These are phyloP conservation scores for Calocybe cyanea DNA, from an alignment of 768 basidiomycete species.

Conservation along the genomic window DNA sequence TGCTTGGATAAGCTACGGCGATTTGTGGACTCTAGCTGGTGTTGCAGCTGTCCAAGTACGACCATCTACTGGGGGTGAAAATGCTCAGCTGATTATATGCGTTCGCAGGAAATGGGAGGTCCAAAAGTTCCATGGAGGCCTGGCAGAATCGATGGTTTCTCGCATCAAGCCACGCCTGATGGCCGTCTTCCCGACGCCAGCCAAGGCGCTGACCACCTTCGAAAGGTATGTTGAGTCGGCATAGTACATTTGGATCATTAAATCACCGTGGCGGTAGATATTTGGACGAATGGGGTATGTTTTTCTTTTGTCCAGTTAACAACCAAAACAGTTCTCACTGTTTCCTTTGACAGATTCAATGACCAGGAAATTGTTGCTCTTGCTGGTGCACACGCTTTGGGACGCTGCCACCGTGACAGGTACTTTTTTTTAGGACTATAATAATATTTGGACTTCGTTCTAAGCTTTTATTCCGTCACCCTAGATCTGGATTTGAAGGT, in stretches of 20 bases:
- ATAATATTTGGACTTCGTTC: neutral
- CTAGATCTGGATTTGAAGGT: slow-evolving; percentile 75
- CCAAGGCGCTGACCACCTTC: slow-evolving; percentile 81
- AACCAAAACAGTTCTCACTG: neutral
- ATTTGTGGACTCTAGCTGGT: slow-evolving; percentile 95
- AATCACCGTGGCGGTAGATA: slow-evolving; percentile 39
- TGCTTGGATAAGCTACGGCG: slow-evolving; percentile 94
- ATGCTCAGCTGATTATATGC: slow-evolving; percentile 1
- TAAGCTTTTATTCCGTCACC: neutral
- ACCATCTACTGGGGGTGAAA: no score
- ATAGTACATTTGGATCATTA: neutral
- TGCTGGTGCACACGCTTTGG: slow-evolving; percentile 91
- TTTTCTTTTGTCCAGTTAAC: neutral
- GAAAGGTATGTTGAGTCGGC: slow-evolving; percentile 48
- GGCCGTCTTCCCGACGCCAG: slow-evolving; percentile 87
- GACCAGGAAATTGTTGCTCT: slow-evolving; percentile 98
- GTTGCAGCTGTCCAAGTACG: slow-evolving; percentile 78
- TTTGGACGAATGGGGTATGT: slow-evolving; percentile 85
- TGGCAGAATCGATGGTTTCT: slow-evolving; percentile 86
- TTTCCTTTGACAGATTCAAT: slow-evolving; percentile 55
- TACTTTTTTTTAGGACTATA: slow-evolving; percentile 21
- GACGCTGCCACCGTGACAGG: slow-evolving; percentile 88
- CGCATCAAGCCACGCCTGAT: slow-evolving; percentile 72
- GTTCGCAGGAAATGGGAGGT: slow-evolving; percentile 76
- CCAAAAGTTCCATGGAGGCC: slow-evolving; percentile 93